phyloP scores from a whole-genome alignment of 1,284 basidiomycete genomes.

The Leccinum ponderosum region DNA sequence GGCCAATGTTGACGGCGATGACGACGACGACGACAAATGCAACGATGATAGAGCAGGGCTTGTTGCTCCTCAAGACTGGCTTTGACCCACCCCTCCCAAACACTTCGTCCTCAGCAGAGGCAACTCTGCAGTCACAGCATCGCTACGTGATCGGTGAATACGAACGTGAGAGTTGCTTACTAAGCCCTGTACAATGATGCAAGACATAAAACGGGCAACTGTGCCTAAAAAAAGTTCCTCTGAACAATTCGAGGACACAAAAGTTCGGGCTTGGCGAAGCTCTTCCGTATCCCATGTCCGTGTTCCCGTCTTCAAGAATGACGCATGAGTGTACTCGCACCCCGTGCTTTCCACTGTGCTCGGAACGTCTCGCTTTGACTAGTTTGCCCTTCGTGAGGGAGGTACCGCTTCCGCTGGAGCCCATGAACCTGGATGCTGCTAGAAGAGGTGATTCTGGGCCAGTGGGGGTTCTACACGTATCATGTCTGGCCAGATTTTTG shows the following conservation, averaged over 20 bases:
- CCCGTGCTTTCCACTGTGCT: slow-evolving; percentile 35
- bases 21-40: slow-evolving; percentile 27
- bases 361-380: slow-evolving; percentile 42
- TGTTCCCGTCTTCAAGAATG: slow-evolving; percentile 85
- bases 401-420: slow-evolving; percentile 54
- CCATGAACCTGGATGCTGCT: slow-evolving; percentile 31
- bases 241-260: slow-evolving; percentile 77
- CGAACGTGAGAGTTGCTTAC: slow-evolving; percentile 29
- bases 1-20: slow-evolving; percentile 28
- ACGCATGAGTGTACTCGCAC: slow-evolving; percentile 40
- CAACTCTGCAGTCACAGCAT: slow-evolving; percentile 53
- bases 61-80: slow-evolving; percentile 31
- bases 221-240: slow-evolving; percentile 6
- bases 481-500: not conserved
- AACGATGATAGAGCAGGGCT: slow-evolving; percentile 25
- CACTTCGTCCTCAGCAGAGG: slow-evolving; percentile 30
- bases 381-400: slow-evolving; percentile 44
- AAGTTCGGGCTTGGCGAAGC: slow-evolving; percentile 83
- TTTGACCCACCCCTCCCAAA: not conserved
- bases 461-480: slow-evolving; percentile 28
- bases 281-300: slow-evolving; percentile 81
- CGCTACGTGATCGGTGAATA: not conserved
- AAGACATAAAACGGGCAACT: slow-evolving; percentile 7
- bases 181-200: too few species aligned
- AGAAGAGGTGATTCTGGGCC: slow-evolving; percentile 28